phyloP scores from a whole-genome alignment of 225 moss, liverwort and hornwort genomes.

The Bryum argenteum region DNA sequence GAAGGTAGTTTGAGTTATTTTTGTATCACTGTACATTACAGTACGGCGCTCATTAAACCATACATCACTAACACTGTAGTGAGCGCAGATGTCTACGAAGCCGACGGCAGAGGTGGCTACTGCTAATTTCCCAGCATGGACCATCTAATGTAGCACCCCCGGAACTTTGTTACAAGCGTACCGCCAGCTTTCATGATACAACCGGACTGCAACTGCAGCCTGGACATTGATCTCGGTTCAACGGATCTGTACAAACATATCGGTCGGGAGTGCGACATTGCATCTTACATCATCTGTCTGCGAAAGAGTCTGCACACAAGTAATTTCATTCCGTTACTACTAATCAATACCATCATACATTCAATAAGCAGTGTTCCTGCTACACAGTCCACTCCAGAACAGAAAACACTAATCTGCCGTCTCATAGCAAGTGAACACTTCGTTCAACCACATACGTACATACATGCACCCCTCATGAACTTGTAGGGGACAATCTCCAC shows the following conservation, averaged over 20 bases:
- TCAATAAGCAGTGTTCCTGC: neutral
- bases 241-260: conserved; percentile 43
- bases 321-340: conserved; percentile 16
- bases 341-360: neutral
- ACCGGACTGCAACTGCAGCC: conserved; percentile 34
- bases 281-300: conserved; percentile 29
- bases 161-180: conserved; percentile 21
- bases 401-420: neutral
- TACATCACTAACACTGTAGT: conserved; percentile 36
- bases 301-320: conserved; percentile 43
- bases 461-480: too few relatives aligned
- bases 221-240: conserved; percentile 14
- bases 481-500: too few relatives aligned
- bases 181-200: conserved; percentile 16
- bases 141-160: conserved; percentile 32
- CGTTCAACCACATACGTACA: neutral
- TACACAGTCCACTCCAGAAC: neutral
- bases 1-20: too few relatives aligned
- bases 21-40: too few relatives aligned
- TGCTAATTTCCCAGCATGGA: conserved; percentile 42
- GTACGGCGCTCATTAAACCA: conserved; percentile 28
- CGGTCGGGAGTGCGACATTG: conserved; percentile 36
- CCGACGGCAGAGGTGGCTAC: conserved; percentile 31
- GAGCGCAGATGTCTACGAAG: conserved; percentile 43
- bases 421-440: neutral